Evolutionary conservation across 805 yeast genomes (phyloP), one percentile per base, ranked within the genome.

Genomic region (Metschnikowia cubensis): DNA sequence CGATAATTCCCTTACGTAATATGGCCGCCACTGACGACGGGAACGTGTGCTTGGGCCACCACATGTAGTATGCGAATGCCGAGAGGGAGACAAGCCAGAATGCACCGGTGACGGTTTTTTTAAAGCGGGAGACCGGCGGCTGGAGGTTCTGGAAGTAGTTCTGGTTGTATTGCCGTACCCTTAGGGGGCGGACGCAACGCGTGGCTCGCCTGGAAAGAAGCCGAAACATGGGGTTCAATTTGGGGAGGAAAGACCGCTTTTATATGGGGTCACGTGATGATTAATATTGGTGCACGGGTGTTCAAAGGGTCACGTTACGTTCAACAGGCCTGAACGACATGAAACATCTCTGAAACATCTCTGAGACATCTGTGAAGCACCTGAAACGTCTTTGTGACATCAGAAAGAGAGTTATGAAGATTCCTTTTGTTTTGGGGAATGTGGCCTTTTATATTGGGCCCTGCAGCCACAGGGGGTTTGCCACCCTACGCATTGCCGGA

Each of bases 1-100:
- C 91, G 86, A 91, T 82, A 5, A 91, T 70, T 0, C 87, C 97
- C 59, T 83, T 80, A 36, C 96, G 74, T 54, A 92, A 68, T 22
- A 80, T 73, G 47, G 75, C 80, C 22, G 96, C 94, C 10, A 89
- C 96, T 3, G 80, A 67, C 1, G 74, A 66, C 0, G 94, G 88
- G 58, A 82, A 84, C 2, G 85, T 81, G 58, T 83, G 86, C 50
- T 79, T 80, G 4, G 89, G 88, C 85, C 86, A 83, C 63, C 73
- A 79, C 50, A 73, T 54, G 66, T 71, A 70, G 59, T 72, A 75
- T 6, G 65, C 66, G 42, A 57, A 61, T 2, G 67, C 65, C 1
- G 61, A 50, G 8, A 60, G 31, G 2, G 60, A 49, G 3, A 57
- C 63, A 2, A 59, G 45, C 17, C 54, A 58, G 39, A 53, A 35